These are phyloP conservation scores for Penicillium expansum DNA, from an alignment of 2,329 filamentous ascomycete genomes.

Conservation along the genomic window DNA sequence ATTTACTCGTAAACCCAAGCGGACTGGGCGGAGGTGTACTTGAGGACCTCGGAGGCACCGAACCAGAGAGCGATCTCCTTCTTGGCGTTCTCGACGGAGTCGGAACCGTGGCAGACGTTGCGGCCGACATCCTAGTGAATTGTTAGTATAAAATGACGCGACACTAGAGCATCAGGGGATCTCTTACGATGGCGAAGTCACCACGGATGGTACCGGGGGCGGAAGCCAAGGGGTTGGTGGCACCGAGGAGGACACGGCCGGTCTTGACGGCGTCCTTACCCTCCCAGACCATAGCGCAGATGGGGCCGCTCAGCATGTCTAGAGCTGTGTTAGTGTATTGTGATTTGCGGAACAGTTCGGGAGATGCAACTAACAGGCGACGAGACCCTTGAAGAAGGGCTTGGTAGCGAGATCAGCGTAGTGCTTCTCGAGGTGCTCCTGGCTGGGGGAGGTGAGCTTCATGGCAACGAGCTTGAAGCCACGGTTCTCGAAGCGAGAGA, in stretches of 20 bases:
- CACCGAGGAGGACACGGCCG: slow-evolving; percentile 90
- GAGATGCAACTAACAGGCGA: slow-evolving; percentile 67
- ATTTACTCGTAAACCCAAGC: slow-evolving; percentile 92
- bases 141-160: slow-evolving; percentile 10
- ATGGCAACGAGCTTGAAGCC: slow-evolving; percentile 98
- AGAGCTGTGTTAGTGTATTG: slow-evolving; percentile 20
- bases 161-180: background rate
- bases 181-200: slow-evolving; percentile 71
- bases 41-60: slow-evolving; percentile 78
- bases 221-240: slow-evolving; percentile 96
- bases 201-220: slow-evolving; percentile 97
- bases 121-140: slow-evolving; percentile 69
- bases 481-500: slow-evolving; percentile 95
- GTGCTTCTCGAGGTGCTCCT: slow-evolving; percentile 98
- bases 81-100: slow-evolving; percentile 97
- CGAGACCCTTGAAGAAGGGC: slow-evolving; percentile 94
- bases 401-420: slow-evolving; percentile 90
- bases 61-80: slow-evolving; percentile 99
- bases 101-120: slow-evolving; percentile 99
- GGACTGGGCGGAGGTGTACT: slow-evolving; percentile 79
- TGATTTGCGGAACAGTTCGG: background rate
- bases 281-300: slow-evolving; percentile 99
- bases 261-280: slow-evolving; percentile 99
- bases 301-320: slow-evolving; percentile 97
- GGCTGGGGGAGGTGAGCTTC: slow-evolving; percentile 85